phyloP scores from a whole-genome alignment of 352 stramenopile genomes.

The Globisporangium lucens region DNA sequence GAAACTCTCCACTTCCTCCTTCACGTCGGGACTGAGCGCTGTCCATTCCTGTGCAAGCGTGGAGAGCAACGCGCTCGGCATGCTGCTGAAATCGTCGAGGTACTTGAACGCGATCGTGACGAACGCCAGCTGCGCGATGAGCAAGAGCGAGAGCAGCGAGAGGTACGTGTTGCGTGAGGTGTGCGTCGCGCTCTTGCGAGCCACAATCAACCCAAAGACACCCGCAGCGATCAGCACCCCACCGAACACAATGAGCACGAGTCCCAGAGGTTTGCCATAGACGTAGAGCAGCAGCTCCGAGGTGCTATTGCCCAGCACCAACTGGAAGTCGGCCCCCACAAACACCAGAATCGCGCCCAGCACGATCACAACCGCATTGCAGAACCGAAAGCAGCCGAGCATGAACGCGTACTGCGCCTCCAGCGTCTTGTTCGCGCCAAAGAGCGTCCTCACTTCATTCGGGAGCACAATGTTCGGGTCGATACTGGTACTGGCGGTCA shows the following conservation, averaged over 20 bases:
- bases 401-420: conserved; percentile 36
- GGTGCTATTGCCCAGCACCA: conserved; percentile 54
- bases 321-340: conserved; percentile 45
- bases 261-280: conserved; percentile 36
- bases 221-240: conserved; percentile 23
- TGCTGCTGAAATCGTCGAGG: conserved; percentile 34
- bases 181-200: conserved; percentile 27
- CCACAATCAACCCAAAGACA: conserved; percentile 24
- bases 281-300: conserved; percentile 46
- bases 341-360: conserved; percentile 45
- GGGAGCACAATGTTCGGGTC: conserved; percentile 27
- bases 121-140: conserved; percentile 35
- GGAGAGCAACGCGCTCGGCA: conserved; percentile 27
- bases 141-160: conserved; percentile 21
- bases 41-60: conserved; percentile 31
- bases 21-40: conserved; percentile 16
- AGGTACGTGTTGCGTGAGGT: conserved; percentile 30
- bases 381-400: conserved; percentile 28
- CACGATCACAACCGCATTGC: conserved; percentile 30
- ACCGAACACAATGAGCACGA: conserved; percentile 28
- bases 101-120: conserved; percentile 34
- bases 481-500: neutral
- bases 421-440: conserved; percentile 31
- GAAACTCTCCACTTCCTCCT: conserved; percentile 30
- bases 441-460: conserved; percentile 43